Evolutionary conservation across 192 early-diverging fungal genomes (phyloP), one percentile per base, ranked within the genome.

Genomic region (Thoreauomyces humboldtii): DNA sequence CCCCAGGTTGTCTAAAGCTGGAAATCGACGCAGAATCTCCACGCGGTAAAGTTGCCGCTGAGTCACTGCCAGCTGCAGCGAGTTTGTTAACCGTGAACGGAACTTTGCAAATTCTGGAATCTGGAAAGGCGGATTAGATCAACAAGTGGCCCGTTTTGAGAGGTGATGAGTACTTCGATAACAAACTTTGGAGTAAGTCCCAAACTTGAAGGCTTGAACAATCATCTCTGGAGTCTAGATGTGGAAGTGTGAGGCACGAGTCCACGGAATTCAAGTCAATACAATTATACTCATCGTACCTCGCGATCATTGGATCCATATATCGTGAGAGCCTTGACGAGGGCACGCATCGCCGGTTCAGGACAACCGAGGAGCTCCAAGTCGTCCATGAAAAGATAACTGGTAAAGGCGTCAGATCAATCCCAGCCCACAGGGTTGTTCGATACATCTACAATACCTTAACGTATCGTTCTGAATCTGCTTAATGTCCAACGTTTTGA

Each of bases 391-490:
- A 88, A 81, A 34, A 87, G 80, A 63, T 86, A 88, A n/a, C 86
- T 87, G 46, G 53, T 29, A 27, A 28, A 9, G 22, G 44, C 9
- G n/a, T n/a, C n/a, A n/a, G n/a, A n/a, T 28, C 48, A 70, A 22
- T 21, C 42, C 42, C n/a, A n/a, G n/a, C n/a, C n/a, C n/a, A n/a
- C n/a, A n/a, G n/a, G n/a, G n/a, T n/a, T n/a, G n/a, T n/a, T n/a
- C n/a, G n/a, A n/a, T n/a, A n/a, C n/a, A n/a, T n/a, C n/a, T n/a
- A n/a, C n/a, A n/a, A n/a, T 80, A 86, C 59, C 86, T 87, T 52
- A 95, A 72, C 0, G 95, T 93, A 67, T 98, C 95, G 56, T 84
- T 77, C 75, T 95, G 91, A n/a, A 96, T 81, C 68, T 94, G 85
- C 69, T 98, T 98, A 70, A 95, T 86, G 53, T 88, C 87, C 79